Base-by-base conservation (phyloP, 75 land plant genomes). In the Cunninghamia lanceolata region DNA sequence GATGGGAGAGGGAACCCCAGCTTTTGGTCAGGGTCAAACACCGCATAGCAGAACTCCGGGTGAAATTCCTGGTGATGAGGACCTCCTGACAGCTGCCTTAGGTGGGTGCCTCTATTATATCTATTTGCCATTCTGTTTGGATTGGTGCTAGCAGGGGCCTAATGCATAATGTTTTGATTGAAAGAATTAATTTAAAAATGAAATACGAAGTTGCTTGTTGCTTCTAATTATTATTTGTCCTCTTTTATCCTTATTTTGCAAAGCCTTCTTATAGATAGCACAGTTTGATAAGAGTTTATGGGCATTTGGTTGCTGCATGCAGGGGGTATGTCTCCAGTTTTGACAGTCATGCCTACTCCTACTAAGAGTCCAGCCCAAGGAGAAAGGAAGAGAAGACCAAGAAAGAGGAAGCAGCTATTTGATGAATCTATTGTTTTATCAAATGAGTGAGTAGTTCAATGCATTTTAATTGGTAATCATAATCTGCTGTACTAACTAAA, bases 251-350 rank as follows among this genome's bases (percentile, higher is more conserved):
- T 45, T 43, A 45, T 80, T 45, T 28, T 80, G 46, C 45, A 80
- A n/a, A 45, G 82, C 52, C 4, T 79, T 43, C 47, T 43, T 79
- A 46, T 36, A 15, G 43, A 79, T 21, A 25, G 10, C 11, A 80
- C 36, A 42, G 9, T 19, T 5, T 42, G n/a, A 79, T 43, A 28
- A 11, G 52, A 45, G n/a, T 80, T 80, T n/a, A 80, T n/a, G 50
- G n/a, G 46, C 10, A 45, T 80, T 16, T 38, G 34, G 54, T 9
- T 83, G 28, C 9, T 83, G 66, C 40, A 53, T 7, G 84, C 77
- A 90, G 91, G 91, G 38, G 90, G 91, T 34, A 45, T 56, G 25
- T 90, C 91, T 53, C 91, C 91, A 36, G 88, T 86, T 74, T 84
- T 90, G 77, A 50, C 75, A 74, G 88, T 90, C 45, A 45, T 83